These are phyloP conservation scores for Botrytis fragariae DNA, from an alignment of 2,329 filamentous ascomycete species.

Conservation along the genomic window DNA sequence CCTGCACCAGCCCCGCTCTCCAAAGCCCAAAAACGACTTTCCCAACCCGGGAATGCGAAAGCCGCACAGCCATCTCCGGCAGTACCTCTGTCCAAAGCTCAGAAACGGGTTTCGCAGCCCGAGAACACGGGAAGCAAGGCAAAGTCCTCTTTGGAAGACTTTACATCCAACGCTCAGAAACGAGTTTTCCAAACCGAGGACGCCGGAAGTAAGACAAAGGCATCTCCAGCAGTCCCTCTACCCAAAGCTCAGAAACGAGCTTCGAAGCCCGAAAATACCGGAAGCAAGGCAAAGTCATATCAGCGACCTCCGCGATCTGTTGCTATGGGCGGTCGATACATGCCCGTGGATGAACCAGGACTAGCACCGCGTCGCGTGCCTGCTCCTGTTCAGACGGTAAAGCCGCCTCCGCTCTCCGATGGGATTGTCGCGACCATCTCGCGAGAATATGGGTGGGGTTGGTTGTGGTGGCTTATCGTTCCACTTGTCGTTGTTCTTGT, in stretches of 20 bases:
- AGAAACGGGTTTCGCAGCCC: background rate
- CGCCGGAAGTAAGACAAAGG: background rate
- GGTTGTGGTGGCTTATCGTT: background rate
- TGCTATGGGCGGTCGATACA: background rate
- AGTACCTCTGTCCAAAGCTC: background rate
- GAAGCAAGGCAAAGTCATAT: background rate
- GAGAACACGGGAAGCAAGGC: background rate
- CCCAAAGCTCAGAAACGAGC: background rate
- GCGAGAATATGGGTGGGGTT: background rate
- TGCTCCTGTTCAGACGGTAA: background rate
- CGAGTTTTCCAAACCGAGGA: background rate
- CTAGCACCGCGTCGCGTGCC: background rate
- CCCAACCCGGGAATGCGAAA: background rate
- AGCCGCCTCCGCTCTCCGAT: background rate
- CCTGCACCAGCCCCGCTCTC: no score
- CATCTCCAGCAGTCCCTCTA: background rate
- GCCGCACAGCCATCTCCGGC: background rate
- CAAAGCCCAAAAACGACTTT: background rate
- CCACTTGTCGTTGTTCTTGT: background rate
- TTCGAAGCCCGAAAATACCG: background rate
- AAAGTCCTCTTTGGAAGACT: background rate
- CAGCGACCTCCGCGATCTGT: background rate
- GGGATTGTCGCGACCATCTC: background rate
- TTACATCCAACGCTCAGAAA: background rate
- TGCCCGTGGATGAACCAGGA: background rate